Base-by-base conservation (phyloP, 305 asterid genomes). In the Fraxinus paxiana region DNA sequence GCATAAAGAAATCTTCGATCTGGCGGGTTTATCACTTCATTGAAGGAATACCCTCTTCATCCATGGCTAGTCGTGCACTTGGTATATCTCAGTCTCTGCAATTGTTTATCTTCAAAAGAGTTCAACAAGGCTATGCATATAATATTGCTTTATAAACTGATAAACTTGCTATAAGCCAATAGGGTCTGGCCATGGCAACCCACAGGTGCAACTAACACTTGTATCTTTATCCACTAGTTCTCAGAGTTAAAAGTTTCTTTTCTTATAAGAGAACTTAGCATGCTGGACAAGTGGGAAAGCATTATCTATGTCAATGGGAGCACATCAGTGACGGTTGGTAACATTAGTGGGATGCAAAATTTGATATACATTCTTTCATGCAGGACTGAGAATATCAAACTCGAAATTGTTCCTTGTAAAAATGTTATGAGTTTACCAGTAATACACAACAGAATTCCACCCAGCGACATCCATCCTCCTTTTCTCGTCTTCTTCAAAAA, bases 391-490 rank as follows among this genome's bases (percentile, higher is more conserved):
- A 18, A 3, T 61, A 8, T 61, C 30, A 61, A 22, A 61, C 31
- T 22, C 4, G 33, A 63, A 63, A 24, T 9, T 22, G 6, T 24
- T 61, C 6, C 71, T 24, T 1, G n/a, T 37, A 72, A 33, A 28
- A 10, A 38, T 72, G 8, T 35, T 2, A 41, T 6, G 10, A 77
- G 17, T 46, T 82, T 92, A 95, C 99, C 99, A 80, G 98, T 95
- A 77, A 95, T 95, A 92, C 99, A 95, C 83, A 95, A 84, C 46
- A 95, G 96, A 79, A 94, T 92, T 73, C 99, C 99, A 69, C 99
- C 99, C 84, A 94, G 86, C 81, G 99, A 95, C 98, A 92, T 95
- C 99, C 99, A 95, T 65, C 99, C 99, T 15, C 94, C 85, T 87
- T 92, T 91, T 79, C 91, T 87, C 26, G 99, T 95, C 91, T 94